Conservation (phyloP, 139 green algal species). For the Astrephomene gubernaculifera region DNA sequence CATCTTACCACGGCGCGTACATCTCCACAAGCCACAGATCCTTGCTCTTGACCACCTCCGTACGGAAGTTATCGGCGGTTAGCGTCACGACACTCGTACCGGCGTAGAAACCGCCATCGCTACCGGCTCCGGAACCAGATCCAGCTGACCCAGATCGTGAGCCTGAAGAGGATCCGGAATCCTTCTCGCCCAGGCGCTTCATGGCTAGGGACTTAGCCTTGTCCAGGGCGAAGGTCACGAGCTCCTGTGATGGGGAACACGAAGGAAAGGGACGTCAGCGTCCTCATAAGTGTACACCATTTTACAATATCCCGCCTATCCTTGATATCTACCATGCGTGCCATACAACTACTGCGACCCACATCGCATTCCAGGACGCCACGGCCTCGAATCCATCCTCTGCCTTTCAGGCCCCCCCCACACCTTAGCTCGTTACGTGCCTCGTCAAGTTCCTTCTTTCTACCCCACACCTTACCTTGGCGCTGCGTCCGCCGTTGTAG, state of each 20-base stretch:
- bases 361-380: too few species aligned
- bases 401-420: too few species aligned
- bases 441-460: too few species aligned
- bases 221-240: constrained; percentile 81
- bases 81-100: constrained; percentile 82
- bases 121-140: constrained; percentile 10
- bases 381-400: too few species aligned
- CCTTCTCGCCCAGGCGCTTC: constrained; percentile 63
- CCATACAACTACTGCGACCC: too few species aligned
- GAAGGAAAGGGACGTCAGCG: background rate
- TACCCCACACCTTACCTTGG: constrained; percentile 56
- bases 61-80: constrained; percentile 81
- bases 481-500: constrained; percentile 79
- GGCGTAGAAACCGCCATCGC: constrained; percentile 63
- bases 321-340: too few species aligned
- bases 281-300: too few species aligned
- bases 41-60: constrained; percentile 71
- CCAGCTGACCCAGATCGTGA: constrained; percentile 3
- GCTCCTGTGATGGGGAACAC: constrained; percentile 47
- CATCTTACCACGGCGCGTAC: constrained; percentile 70
- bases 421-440: too few species aligned
- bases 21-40: constrained; percentile 91
- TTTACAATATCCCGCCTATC: too few species aligned
- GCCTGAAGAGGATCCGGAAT: background rate
- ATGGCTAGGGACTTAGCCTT: constrained; percentile 73